Percentiles rank a stretch among this genome's conserved stretches.
These are phyloP conservation scores for Magnusiomyces starmeri DNA, from an alignment of 1,139 yeast genomes.

Conservation along the genomic window DNA sequence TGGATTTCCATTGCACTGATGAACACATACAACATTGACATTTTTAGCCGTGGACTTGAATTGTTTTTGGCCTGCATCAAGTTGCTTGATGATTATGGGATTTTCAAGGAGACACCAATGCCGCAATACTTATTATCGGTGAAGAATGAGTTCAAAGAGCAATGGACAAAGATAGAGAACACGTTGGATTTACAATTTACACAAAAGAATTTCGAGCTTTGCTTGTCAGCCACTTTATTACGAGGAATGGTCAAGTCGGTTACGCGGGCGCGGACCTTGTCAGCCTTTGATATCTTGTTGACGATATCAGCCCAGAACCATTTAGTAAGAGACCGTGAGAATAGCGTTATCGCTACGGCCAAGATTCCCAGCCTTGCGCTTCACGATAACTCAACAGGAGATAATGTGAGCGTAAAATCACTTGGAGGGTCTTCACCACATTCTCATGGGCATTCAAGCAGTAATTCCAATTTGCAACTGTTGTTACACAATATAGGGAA, in stretches of 20 bases:
- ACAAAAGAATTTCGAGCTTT: constrained; percentile 46
- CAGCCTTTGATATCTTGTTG: constrained; percentile 46
- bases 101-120: constrained; percentile 23
- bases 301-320: constrained; percentile 40
- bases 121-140: constrained; percentile 35
- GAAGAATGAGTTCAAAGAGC: constrained; percentile 38
- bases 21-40: constrained; percentile 23
- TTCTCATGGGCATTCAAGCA: background rate
- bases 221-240: constrained; percentile 45
- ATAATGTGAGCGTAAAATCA: background rate
- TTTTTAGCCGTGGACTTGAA: constrained; percentile 25
- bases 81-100: constrained; percentile 27
- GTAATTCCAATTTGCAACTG: background rate
- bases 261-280: constrained; percentile 50
- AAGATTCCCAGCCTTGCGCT: background rate
- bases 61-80: constrained; percentile 26
- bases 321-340: constrained; percentile 10
- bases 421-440: background rate
- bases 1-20: constrained; percentile 53
- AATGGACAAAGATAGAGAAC: constrained; percentile 43
- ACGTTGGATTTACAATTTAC: constrained; percentile 39
- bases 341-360: background rate
- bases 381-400: background rate
- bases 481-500: background rate
- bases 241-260: constrained; percentile 62